These are phyloP conservation scores for Neoarthrinium moseri DNA, from an alignment of 2,329 filamentous ascomycete genomes.

Conservation along the genomic window DNA sequence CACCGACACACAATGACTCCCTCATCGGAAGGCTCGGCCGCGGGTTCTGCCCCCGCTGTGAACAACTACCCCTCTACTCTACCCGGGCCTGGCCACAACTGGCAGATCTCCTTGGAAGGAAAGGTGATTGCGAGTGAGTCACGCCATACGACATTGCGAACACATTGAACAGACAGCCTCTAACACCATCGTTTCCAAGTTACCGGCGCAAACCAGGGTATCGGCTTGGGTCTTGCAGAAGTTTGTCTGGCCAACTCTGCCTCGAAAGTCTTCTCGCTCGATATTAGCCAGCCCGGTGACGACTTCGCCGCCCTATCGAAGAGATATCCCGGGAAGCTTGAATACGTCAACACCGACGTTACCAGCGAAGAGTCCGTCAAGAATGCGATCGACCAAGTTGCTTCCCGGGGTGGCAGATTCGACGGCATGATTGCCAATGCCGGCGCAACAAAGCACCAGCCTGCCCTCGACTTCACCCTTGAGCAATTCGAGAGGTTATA, in stretches of 20 bases:
- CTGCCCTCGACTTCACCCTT: constrained; percentile 40
- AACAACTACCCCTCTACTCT: constrained; percentile 28
- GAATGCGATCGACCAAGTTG: constrained; percentile 38
- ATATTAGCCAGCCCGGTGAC: constrained; percentile 35
- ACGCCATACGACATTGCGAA: no score
- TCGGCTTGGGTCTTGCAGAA: constrained; percentile 45
- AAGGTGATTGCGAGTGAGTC: constrained; percentile 38
- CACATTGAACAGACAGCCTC: background rate
- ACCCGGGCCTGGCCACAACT: constrained; percentile 32
- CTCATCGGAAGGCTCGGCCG: constrained; percentile 7
- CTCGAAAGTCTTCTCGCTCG: constrained; percentile 36
- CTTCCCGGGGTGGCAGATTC: constrained; percentile 35
- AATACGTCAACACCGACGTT: constrained; percentile 45
- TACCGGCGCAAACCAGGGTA: constrained; percentile 42
- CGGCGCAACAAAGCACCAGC: constrained; percentile 43
- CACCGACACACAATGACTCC: constrained; percentile 15
- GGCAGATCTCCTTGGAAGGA: constrained; percentile 30
- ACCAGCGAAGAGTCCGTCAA: constrained; percentile 39
- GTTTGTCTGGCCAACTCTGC: constrained; percentile 44
- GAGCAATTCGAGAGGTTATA: constrained; percentile 38
- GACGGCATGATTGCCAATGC: constrained; percentile 41
- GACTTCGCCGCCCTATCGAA: constrained; percentile 36
- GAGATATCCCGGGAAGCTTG: constrained; percentile 37
- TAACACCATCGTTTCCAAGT: constrained; percentile 19
- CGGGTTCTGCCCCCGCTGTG: constrained; percentile 4